These are phyloP conservation scores for Claviceps sp. DNA, from an alignment of 2,329 filamentous ascomycete genomes.

Conservation along the genomic window DNA sequence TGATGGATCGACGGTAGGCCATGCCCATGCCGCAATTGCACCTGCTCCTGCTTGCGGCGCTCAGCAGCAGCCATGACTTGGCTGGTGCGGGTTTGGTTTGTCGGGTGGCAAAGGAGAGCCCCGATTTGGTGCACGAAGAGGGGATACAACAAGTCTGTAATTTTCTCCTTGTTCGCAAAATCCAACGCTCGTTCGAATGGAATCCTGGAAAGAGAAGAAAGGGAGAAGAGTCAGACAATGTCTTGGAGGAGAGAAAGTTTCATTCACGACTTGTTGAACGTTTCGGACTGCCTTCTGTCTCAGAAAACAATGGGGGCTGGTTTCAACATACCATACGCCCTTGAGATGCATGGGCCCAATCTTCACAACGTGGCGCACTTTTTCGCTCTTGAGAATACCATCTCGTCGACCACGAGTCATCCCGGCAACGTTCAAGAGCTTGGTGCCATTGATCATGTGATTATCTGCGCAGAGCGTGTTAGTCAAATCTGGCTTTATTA, in stretches of 20 bases:
- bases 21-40: constrained; percentile 47
- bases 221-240: constrained; percentile 1
- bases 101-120: constrained; percentile 82
- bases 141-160: constrained; percentile 87
- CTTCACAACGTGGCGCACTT: constrained; percentile 91
- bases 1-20: constrained; percentile 57
- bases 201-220: constrained; percentile 49
- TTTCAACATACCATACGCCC: constrained; percentile 69
- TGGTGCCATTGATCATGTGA: constrained; percentile 98
- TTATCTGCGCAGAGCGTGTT: constrained; percentile 49
- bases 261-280: background rate
- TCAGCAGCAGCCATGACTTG: constrained; percentile 79
- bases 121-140: constrained; percentile 97
- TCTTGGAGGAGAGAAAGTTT: constrained; percentile 12
- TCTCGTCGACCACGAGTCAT: constrained; percentile 95
- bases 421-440: constrained; percentile 88
- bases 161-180: constrained; percentile 99
- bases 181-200: constrained; percentile 95
- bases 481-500: background rate
- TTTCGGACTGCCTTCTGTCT: constrained; percentile 6
- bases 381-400: constrained; percentile 95
- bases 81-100: constrained; percentile 70
- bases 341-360: constrained; percentile 99
- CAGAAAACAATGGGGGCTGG: constrained; percentile 1
- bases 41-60: constrained; percentile 59